A percentile compares a stretch with the other conserved stretches of the same genome.
These are phyloP conservation scores for Cladosporium cucumerinum DNA, from an alignment of 2,329 filamentous ascomycete genomes.

Conservation along the genomic window DNA sequence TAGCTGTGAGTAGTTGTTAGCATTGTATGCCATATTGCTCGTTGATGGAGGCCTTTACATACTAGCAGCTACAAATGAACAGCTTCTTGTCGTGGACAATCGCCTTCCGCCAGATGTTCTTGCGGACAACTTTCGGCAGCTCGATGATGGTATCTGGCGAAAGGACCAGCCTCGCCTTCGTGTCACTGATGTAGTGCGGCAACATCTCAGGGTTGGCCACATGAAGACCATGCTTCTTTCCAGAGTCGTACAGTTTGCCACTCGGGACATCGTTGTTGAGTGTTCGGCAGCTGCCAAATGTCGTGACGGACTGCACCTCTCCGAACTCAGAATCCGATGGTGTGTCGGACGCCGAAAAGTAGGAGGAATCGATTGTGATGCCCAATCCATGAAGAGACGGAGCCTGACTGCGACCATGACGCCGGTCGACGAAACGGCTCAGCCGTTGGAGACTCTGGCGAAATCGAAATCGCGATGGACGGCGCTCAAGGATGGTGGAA, in stretches of 20 bases:
- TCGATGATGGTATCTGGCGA: not conserved
- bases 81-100: slow-evolving; percentile 3
- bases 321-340: not conserved
- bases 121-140: not conserved
- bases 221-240: not conserved
- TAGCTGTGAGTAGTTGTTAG: not conserved
- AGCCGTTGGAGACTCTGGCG: not conserved
- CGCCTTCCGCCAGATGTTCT: not conserved
- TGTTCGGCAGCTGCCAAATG: not conserved
- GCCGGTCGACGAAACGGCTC: not conserved
- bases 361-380: not conserved
- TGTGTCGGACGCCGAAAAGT: not conserved
- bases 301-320: not conserved
- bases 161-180: not conserved
- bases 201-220: not conserved
- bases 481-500: not conserved
- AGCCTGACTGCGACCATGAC: not conserved
- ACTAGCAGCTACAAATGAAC: slow-evolving; percentile 8
- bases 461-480: not conserved
- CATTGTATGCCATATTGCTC: not conserved
- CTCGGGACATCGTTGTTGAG: not conserved
- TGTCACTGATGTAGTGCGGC: not conserved
- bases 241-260: not conserved
- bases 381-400: not conserved
- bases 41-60: not conserved